These are phyloP conservation scores for Cephaloascus fragrans DNA, from an alignment of 805 yeast species.

Conservation along the genomic window DNA sequence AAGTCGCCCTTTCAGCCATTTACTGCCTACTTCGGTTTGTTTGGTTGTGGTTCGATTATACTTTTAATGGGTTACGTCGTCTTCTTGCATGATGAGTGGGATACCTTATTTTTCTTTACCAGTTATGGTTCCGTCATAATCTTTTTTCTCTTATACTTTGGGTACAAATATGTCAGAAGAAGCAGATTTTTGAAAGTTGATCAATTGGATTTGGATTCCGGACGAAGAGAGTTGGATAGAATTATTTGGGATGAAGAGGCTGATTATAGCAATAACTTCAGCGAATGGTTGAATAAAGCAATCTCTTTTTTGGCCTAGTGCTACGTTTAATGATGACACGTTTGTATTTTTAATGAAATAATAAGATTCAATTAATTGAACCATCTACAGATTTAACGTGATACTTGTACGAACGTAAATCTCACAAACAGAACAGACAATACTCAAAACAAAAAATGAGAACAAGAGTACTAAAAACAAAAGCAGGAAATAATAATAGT, in stretches of 20 bases:
- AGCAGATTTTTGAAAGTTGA: constrained; percentile 61
- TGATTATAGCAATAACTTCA: constrained; percentile 24
- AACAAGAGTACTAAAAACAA: too few relatives aligned
- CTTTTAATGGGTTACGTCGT: constrained; percentile 43
- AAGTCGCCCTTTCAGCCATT: constrained; percentile 48
- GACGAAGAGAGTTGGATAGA: constrained; percentile 76
- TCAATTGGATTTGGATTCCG: constrained; percentile 73
- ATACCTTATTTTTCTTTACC: constrained; percentile 37
- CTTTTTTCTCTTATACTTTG: constrained; percentile 31
- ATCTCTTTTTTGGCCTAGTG: constrained; percentile 22
- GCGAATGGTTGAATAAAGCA: constrained; percentile 21
- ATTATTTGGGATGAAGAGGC: constrained; percentile 72
- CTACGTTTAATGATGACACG: too few relatives aligned
- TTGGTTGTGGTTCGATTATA: constrained; percentile 30
- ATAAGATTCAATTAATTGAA: too few relatives aligned
- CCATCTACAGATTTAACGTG: too few relatives aligned
- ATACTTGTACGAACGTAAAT: too few relatives aligned
- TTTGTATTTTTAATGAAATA: too few relatives aligned
- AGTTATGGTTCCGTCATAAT: constrained; percentile 44
- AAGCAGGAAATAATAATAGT: not conserved
- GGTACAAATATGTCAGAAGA: constrained; percentile 47
- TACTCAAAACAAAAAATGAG: too few relatives aligned
- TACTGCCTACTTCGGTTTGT: constrained; percentile 37
- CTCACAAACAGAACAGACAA: too few relatives aligned
- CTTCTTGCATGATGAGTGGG: constrained; percentile 38